Percentiles rank a stretch among this genome's conserved stretches.
Conservation (phyloP, 2,329 filamentous ascomycete species). For the Penicillium capsulatum region DNA sequence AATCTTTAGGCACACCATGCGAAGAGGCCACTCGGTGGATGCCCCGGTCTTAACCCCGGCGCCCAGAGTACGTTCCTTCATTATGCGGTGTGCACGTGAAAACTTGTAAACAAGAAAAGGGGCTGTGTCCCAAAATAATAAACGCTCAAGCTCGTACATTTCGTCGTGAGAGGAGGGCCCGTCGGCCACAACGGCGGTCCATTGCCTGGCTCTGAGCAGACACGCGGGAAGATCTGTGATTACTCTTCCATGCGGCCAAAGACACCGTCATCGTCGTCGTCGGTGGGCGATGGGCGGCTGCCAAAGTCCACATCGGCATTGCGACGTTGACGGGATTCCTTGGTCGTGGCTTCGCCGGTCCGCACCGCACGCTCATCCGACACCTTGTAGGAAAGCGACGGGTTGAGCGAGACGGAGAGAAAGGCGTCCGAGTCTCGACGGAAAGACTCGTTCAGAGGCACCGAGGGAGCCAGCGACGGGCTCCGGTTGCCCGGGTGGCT, state of each 20-base stretch:
- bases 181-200: constrained; percentile 11
- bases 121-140: constrained; percentile 20
- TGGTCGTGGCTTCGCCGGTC: constrained; percentile 58
- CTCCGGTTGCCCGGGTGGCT: constrained; percentile 61
- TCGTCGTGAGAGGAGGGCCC: constrained; percentile 30
- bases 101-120: constrained; percentile 26
- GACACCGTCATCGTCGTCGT: constrained; percentile 91
- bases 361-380: constrained; percentile 59
- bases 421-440: constrained; percentile 39
- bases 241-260: constrained; percentile 96
- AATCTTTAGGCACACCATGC: constrained; percentile 16
- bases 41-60: constrained; percentile 4
- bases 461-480: constrained; percentile 47
- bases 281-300: constrained; percentile 55
- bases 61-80: constrained; percentile 10
- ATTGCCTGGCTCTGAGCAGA: constrained; percentile 2
- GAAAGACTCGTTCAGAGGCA: constrained; percentile 27
- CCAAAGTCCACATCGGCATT: constrained; percentile 37
- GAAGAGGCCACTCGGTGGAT: constrained; percentile 8
- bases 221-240: neutral
- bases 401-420: constrained; percentile 42
- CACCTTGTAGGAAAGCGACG: constrained; percentile 46
- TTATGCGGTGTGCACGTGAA: constrained; percentile 16
- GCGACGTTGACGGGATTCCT: constrained; percentile 32
- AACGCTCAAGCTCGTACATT: constrained; percentile 39